A percentile compares a stretch with the other conserved stretches of the same genome.
Conservation (phyloP, 2,329 filamentous ascomycete species). For the Cadophora sp. region DNA sequence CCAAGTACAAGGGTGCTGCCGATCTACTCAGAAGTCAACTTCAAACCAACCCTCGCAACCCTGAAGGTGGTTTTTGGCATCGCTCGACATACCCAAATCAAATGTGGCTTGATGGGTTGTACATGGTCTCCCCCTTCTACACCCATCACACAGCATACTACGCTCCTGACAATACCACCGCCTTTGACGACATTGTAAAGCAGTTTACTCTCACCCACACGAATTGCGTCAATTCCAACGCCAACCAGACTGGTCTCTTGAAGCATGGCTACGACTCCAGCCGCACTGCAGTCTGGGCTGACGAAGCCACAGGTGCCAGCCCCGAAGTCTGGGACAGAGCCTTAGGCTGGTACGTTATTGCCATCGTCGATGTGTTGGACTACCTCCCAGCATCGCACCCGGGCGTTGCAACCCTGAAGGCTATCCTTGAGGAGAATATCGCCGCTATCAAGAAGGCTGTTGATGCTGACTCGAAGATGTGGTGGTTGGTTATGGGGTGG, state of each 20-base stretch:
- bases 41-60: slow-evolving; percentile 56
- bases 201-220: slow-evolving; percentile 39
- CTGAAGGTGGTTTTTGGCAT: slow-evolving; percentile 57
- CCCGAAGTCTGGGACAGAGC: slow-evolving; percentile 49
- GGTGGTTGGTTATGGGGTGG: slow-evolving; percentile 48
- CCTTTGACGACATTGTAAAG: slow-evolving; percentile 41
- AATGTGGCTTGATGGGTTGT: slow-evolving; percentile 62
- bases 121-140: slow-evolving; percentile 50
- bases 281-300: slow-evolving; percentile 45
- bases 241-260: slow-evolving; percentile 40
- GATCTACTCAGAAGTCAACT: slow-evolving; percentile 54
- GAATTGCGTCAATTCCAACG: slow-evolving; percentile 32
- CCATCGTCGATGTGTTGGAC: slow-evolving; percentile 47
- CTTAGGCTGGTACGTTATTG: slow-evolving; percentile 49
- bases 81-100: slow-evolving; percentile 53
- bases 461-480: slow-evolving; percentile 42
- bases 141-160: slow-evolving; percentile 34
- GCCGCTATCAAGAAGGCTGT: slow-evolving; percentile 30
- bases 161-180: slow-evolving; percentile 38
- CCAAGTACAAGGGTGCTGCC: slow-evolving; percentile 57
- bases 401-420: slow-evolving; percentile 16
- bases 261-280: slow-evolving; percentile 48
- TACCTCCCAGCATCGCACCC: slow-evolving; percentile 35
- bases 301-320: slow-evolving; percentile 45
- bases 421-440: slow-evolving; percentile 20